Evolutionary conservation across 768 basidiomycete genomes (phyloP).

Genomic region (Leccinum disarticulatum): DNA sequence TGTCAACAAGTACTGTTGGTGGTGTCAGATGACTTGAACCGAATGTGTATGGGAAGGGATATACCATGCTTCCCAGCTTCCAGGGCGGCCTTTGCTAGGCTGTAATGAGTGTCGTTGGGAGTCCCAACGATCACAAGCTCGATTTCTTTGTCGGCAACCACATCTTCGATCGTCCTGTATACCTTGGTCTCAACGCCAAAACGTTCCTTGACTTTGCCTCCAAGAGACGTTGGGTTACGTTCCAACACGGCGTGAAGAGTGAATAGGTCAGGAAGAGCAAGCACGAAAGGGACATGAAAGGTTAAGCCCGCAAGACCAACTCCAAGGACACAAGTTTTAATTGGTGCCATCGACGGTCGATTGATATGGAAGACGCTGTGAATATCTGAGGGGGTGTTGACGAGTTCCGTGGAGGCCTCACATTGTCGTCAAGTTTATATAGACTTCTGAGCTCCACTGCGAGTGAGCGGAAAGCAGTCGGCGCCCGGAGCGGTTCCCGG

Average conservation of each 20-base stretch:
- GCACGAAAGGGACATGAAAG: constrained; percentile 80
- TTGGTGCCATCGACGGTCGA: constrained; percentile 38
- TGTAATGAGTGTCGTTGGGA: constrained; percentile 73
- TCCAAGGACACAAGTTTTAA: constrained; percentile 71
- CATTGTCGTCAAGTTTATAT: not conserved
- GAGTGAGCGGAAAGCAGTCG: too few relatives aligned
- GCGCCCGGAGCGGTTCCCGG: not conserved
- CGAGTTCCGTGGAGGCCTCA: not conserved
- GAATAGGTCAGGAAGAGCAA: constrained; percentile 69
- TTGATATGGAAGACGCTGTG: not conserved
- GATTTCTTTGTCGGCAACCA: constrained; percentile 59
- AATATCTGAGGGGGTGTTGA: not conserved
- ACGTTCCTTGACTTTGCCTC: constrained; percentile 63
- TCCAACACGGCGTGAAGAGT: constrained; percentile 73
- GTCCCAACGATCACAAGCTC: constrained; percentile 70
- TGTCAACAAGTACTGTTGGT: constrained; percentile 69
- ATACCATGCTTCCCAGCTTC: constrained; percentile 73
- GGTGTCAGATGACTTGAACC: constrained; percentile 2
- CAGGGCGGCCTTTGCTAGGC: constrained; percentile 61
- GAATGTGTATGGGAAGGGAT: constrained; percentile 8
- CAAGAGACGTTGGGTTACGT: constrained; percentile 58
- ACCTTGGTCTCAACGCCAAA: constrained; percentile 62
- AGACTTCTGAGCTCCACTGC: too few relatives aligned
- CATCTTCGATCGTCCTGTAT: constrained; percentile 58
- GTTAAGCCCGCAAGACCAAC: constrained; percentile 75